Evolutionary conservation across 441 rosid species (phyloP), one percentile per base, ranked within the genome.

Genomic region (Syzygium syzygioides): DNA sequence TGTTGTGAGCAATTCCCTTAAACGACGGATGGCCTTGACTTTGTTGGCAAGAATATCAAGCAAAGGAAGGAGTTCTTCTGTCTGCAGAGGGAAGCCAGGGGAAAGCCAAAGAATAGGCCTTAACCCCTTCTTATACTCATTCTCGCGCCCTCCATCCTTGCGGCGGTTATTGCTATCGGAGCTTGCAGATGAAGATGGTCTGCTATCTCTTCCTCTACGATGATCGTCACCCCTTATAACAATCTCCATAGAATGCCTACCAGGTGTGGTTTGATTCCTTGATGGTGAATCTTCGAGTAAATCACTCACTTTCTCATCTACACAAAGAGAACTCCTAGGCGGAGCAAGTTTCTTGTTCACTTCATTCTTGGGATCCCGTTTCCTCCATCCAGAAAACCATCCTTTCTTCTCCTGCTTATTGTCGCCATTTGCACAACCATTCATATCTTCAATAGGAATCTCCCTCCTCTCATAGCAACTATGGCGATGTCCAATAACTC

Each of bases 301-400:
- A 92, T 96, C 95, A 62, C 98, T 95, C 56, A 97, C 98, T 90
- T 95, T 98, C 92, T 98, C 98, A 86, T 97, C 96, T 85, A 95
- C 96, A 92, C 95, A 94, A 32, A 98, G 95, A 85, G 99, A 97
- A 91, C 93, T 95, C 93, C 99, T 93, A 7, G 99, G 96, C 11
- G 98, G 95, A 20, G 90, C 95, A 48, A 89, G 91, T 90, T 95
- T 94, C 92, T 92, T 94, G 54, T 92, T 95, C 84, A 48, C 93
- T 93, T 97, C 98, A 45, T 86, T 93, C 91, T 96, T 96, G 19
- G 92, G 48, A 87, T 97, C 99, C 59, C 94, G 92, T 86, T 92
- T 98, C 91, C 98, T 96, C 99, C 99, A 98, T 62, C 98, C 96
- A 60, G 98, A 97, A 93, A 98, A 97, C 99, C 99, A 98, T 30